Evolutionary conservation across 169 alveolate genomes (phyloP), one percentile per base, ranked within the genome.

Genomic region (Eimeria tenella): DNA sequence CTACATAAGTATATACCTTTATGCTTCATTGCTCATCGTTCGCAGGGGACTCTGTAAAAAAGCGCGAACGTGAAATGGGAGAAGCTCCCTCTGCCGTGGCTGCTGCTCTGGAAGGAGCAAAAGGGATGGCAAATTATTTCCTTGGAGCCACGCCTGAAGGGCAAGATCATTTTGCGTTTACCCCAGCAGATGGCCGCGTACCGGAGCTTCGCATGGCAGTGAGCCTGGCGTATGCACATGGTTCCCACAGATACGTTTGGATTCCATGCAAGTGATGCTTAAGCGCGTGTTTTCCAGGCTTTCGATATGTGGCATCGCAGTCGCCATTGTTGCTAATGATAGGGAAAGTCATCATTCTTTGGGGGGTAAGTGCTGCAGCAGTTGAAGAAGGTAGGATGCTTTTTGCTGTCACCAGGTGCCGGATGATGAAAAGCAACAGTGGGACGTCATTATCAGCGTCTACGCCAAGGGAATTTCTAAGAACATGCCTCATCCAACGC

Each of bases 371-470:
- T 31, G 42, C 42, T 31, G 42, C 42, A 31, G 42, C 42, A 31
- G 0, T 31, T 31, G 2, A 31, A 31, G 42, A 31, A 31, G 42
- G 42, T 31, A 31, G 2, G 2, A 1, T 31, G n/a, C 10, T 70
- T 13, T 42, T 53, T 53, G 63, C 82, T 53, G 63, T 68, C 23
- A 95, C 21, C 95, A 96, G 94, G 97, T 95, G 23, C 96, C 98
- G 4, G 75, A 93, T 52, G 96, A 96, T 60, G 95, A 95, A 23
- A 94, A 82, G 86, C 98, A 97, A 93, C 98, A 97, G 93, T 97
- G 98, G 98, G 96, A 97, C 71, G 96, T 97, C 19, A 94, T 97
- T 73, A 94, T 97, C 84, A 94, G 96, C 58, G 96, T 97, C 4
- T 87, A 95, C 65, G 97, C 96, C 55, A 94, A 94, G 95, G 70